Percentiles rank a stretch among this genome's conserved stretches.
Conservation (phyloP, 1,139 yeast species). For the Debaryomyces nepalensis region DNA sequence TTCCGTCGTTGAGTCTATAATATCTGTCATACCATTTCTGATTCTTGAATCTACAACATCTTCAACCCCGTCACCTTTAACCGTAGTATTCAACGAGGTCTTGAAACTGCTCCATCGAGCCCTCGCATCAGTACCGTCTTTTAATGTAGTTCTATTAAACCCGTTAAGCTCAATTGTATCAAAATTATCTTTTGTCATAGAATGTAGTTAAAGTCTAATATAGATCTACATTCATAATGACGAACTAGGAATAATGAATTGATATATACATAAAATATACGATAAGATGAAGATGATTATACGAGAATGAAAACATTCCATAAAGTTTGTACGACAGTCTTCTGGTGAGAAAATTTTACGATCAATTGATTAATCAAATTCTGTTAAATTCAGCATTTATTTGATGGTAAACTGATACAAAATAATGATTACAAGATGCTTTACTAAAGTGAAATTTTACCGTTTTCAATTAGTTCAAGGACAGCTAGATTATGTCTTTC, state of each 20-base stretch:
- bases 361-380: background rate
- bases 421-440: conserved; percentile 82
- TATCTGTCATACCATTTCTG: conserved; percentile 2
- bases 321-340: background rate
- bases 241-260: too few relatives aligned
- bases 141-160: too few relatives aligned
- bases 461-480: conserved; percentile 75
- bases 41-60: background rate
- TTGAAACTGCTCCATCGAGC: too few relatives aligned
- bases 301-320: too few relatives aligned
- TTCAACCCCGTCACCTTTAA: background rate
- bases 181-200: too few relatives aligned
- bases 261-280: too few relatives aligned
- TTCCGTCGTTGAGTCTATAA: background rate
- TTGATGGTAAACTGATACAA: background rate
- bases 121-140: too few relatives aligned
- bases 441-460: conserved; percentile 83
- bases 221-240: too few relatives aligned
- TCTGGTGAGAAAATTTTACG: conserved; percentile 4
- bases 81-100: background rate
- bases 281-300: too few relatives aligned
- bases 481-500: conserved; percentile 81
- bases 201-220: too few relatives aligned
- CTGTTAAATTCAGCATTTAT: background rate
- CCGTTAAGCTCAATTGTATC: too few relatives aligned